Base-by-base conservation (phyloP, 805 yeast genomes). In the Pichia eremophila region DNA sequence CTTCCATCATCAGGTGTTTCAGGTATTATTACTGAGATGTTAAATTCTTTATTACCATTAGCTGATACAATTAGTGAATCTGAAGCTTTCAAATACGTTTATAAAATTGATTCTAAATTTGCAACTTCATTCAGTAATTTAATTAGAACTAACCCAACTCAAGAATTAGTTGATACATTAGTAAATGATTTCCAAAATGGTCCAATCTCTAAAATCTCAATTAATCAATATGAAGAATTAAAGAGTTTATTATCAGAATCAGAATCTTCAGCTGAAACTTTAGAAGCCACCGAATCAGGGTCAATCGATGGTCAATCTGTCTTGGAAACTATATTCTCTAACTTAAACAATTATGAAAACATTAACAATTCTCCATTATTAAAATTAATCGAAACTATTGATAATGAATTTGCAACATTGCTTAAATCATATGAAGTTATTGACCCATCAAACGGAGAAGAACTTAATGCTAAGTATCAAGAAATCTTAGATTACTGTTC, bases 331-430 rank as follows among this genome's bases (percentile, higher is more conserved):
- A 50, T 59, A 11, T 58, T 60, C 39, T 57, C 58, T 18, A 49
- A 59, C 37, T 54, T 60, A 47, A 56, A 57, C 42, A 38, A 46
- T 31, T 60, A 55, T 34, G 54, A 54, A 19, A 44, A 52, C 14
- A 46, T 60, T 6, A 52, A 54, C 14, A 50, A 49, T 17, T 51
- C 64, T 8, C 54, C 57, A 42, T 47, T 62, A 36, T 57, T 46
- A 39, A 44, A 51, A 25, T 44, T 58, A 8, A 46, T 63, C 25
- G 41, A 52, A n/a, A 53, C 52, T 36, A 46, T 60, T 34, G 66
- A 62, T 47, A 50, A 57, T 12, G 41, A 41, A 38, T 61, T 62
- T 52, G 56, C 61, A 1, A 38, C 51, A 8, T 46, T 57, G 25
- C 41, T 62, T 14, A 43, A 47, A 8, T 54, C 52, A 19, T 56